Evolutionary conservation across 2,329 filamentous ascomycete genomes (phyloP).

Genomic region (Alternaria sp.): DNA sequence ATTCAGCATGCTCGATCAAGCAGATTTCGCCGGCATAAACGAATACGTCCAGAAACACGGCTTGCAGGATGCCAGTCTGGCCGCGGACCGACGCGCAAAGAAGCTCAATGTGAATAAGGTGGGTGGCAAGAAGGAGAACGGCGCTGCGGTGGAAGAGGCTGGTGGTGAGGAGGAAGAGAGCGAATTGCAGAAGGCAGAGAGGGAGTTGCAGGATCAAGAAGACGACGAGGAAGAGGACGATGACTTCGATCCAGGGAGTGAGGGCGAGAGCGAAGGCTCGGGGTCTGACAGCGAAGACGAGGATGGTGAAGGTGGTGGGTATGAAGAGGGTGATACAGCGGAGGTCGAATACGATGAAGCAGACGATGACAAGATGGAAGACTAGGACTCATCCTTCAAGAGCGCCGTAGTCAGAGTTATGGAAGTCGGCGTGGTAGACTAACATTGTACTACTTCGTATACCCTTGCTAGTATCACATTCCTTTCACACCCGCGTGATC

Average conservation of each 20-base stretch:
- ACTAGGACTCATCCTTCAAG: neutral
- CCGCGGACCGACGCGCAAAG: constrained; percentile 65
- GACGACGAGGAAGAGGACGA: constrained; percentile 52
- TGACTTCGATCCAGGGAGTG: constrained; percentile 51
- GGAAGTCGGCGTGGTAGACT: neutral
- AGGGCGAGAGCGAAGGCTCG: constrained; percentile 50
- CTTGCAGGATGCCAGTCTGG: constrained; percentile 69
- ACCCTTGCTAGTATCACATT: neutral
- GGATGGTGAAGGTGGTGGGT: constrained; percentile 34
- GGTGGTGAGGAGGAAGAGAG: constrained; percentile 45
- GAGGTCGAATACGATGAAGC: constrained; percentile 21
- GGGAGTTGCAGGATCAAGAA: constrained; percentile 46
- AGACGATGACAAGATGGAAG: constrained; percentile 40
- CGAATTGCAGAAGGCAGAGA: constrained; percentile 49
- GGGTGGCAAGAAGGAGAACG: constrained; percentile 31
- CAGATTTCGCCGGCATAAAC: constrained; percentile 67
- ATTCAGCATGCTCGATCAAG: constrained; percentile 71
- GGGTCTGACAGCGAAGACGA: constrained; percentile 47
- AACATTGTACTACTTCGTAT: neutral
- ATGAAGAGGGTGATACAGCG: constrained; percentile 38
- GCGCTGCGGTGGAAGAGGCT: constrained; percentile 3
- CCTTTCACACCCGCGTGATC: neutral
- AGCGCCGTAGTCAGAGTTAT: neutral
- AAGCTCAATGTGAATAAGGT: constrained; percentile 60
- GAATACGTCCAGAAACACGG: constrained; percentile 66